Base-by-base conservation (phyloP, 805 yeast genomes). In the Blastobotrys attinorum region DNA sequence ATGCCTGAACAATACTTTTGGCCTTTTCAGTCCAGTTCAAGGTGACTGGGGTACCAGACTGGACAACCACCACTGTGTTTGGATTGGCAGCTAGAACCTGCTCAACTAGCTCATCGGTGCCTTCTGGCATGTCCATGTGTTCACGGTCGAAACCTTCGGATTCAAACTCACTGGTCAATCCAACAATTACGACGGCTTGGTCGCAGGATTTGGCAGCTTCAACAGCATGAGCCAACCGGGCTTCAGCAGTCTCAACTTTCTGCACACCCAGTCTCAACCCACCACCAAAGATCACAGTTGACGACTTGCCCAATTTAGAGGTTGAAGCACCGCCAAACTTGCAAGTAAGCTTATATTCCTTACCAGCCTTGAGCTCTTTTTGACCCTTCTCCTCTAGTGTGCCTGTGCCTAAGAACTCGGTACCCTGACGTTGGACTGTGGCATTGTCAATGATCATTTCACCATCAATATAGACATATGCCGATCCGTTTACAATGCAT, bases 1-100 rank as follows among this genome's bases (percentile, higher is more conserved):
- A 75, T 8, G 77, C 76, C 39, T 75, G 78, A 4, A 76, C 58
- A 15, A 75, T 42, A 2, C 71, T 70, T 32, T 65, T 64, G 18
- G 66, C 73, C 31, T 67, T 54, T 7, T 51, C 47, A 7, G 61
- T 46, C 79, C 80, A 76, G 22, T 81, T 81, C 64, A 78, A 58
- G 31, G 73, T 69, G 7, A 77, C 79, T 0, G 83, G 83, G 16
- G 81, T 71, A 39, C 83, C 83, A 2, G 77, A 68, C 54, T 77
- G 81, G 51, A 72, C 68, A 21, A 79, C 79, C 23, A 78, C 66
- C 10, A 73, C 70, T 2, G 73, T 66, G 50, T 76, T 72, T 22
- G 70, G 66, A 50, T 77, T 76, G 17, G 65, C 80, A 25, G 60
- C 61, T 31, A 64, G 45, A 8, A 78, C 68, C 8, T 66, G 73